Base-by-base conservation (phyloP, 2,329 filamentous ascomycete genomes). In the Pseudocercospora vitis region DNA sequence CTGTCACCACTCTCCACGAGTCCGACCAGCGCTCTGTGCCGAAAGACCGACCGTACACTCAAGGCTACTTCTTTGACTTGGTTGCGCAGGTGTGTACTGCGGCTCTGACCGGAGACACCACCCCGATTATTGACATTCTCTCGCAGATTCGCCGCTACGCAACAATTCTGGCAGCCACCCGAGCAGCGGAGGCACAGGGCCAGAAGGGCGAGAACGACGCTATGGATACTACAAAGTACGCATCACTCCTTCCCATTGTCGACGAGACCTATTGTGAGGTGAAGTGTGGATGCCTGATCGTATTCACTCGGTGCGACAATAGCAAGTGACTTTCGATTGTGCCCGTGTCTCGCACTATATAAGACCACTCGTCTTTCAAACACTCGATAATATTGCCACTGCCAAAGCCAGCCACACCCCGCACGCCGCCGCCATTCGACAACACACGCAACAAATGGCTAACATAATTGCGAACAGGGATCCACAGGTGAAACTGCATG, bases 41-140 rank as follows among this genome's bases (percentile, higher is more conserved):
- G 56, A 79, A 83, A 73, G 92, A 97, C 73, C 86, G 88, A 66
- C 90, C 91, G 63, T 97, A 96, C 79, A 94, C 87, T 80, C 90
- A 88, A 81, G 89, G 89, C 70, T 97, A 97, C 76, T 96, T 96
- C 71, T 87, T 96, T 76, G 92, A 97, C 77, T 85, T 97, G 57
- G 86, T 95, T 71, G 89, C 95, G 71, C 91, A 96, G 82, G 67
- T 69, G 59, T 60, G 67, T 69, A 59, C 53, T 44, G 56, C 50
- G 51, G 53, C 31, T 52, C 35, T 58, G 50, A 42, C 50, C 48
- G 47, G 23, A 39, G 48, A 51, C 23, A 50, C 56, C 39, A 50
- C 47, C 26, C 32, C 39, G 37, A 32, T 51, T 60, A 65, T 62
- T 68, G 53, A 68, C 63, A 46, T 50, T 31, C n/a, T 51, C 28